Evolutionary conservation across 2,329 filamentous ascomycete genomes (phyloP), one percentile per base, ranked within the genome.

Genomic region (Dactylellina drechsleri): DNA sequence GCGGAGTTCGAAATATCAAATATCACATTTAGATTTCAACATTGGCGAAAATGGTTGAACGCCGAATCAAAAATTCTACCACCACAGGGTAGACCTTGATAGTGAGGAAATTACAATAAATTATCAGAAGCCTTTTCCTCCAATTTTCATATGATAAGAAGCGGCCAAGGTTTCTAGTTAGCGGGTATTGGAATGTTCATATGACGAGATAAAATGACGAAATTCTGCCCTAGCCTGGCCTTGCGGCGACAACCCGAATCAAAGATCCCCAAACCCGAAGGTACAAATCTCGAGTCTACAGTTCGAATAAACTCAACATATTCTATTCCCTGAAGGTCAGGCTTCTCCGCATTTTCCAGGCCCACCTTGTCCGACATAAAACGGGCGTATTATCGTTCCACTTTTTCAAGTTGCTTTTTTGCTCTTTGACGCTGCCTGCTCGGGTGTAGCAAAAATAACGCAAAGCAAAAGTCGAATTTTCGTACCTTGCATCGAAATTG

Each of bases 281-380:
- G 43, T 43, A 62, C 50, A 58, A 47, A 18, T 13, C 43, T 47
- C 40, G 43, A 18, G 26, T 50, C 26, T 50, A 26, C 1, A 13
- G 70, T 67, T 62, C 40, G 62, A 74, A 67, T 74, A 67, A 74
- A 57, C 70, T 74, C 57, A 58, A 36, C 7, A 43, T 3, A 23
- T 13, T 18, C 18, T 36, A 8, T 26, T 43, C 47, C 56, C 62
- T 28, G 43, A 64, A 28, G 20, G 52, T 31, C 62, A 65, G 61
- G 62, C 62, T 74, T 74, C 70, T 74, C 70, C 70, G 70, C 70
- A 74, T 67, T 67, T 74, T 67, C 70, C 70, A 74, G 70, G 70
- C 62, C 70, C 62, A 66, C 70, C 58, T 67, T 66, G 62, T 66
- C 70, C 47, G 43, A 66, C 62, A 56, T 66, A 61, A 43, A 66